Percentiles rank a stretch among this genome's conserved stretches.
Conservation (phyloP, 2,329 filamentous ascomycete genomes). For the Magnaporthiopsis rhizophila region DNA sequence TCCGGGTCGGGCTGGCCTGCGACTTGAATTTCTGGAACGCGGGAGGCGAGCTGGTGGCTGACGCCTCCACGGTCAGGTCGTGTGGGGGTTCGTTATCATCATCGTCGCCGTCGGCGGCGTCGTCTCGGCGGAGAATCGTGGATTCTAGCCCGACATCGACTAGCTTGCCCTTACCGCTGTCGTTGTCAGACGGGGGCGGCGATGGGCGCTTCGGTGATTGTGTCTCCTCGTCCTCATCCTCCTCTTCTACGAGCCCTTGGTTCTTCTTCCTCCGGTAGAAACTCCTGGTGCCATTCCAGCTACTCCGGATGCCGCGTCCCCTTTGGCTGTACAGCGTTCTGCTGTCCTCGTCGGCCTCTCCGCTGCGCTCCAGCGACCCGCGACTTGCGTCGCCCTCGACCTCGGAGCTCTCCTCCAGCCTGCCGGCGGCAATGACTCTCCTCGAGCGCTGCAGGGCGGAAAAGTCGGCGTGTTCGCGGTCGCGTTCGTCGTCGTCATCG, state of each 20-base stretch:
- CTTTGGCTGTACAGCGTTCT: conserved; percentile 34
- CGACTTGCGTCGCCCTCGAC: conserved; percentile 64
- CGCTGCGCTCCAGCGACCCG: conserved; percentile 44
- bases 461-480: conserved; percentile 86
- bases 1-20: conserved; percentile 22
- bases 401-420: conserved; percentile 78
- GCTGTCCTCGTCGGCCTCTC: conserved; percentile 24
- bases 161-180: conserved; percentile 54
- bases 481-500: conserved; percentile 85
- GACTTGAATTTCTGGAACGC: conserved; percentile 54
- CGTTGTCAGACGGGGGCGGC: conserved; percentile 18
- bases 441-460: conserved; percentile 87
- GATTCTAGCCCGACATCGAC: conserved; percentile 81
- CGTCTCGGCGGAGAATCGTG: conserved; percentile 37
- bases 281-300: conserved; percentile 52
- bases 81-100: conserved; percentile 41
- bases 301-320: conserved; percentile 51
- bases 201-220: not conserved
- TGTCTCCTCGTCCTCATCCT: conserved; percentile 20
- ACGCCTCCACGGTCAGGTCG: conserved; percentile 48
- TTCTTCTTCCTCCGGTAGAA: conserved; percentile 22
- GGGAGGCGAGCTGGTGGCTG: conserved; percentile 46
- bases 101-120: conserved; percentile 47
- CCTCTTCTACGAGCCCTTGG: conserved; percentile 15
- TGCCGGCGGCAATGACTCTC: conserved; percentile 76